Conservation (phyloP, 2,329 filamentous ascomycete genomes). For the Phialophora expanda region DNA sequence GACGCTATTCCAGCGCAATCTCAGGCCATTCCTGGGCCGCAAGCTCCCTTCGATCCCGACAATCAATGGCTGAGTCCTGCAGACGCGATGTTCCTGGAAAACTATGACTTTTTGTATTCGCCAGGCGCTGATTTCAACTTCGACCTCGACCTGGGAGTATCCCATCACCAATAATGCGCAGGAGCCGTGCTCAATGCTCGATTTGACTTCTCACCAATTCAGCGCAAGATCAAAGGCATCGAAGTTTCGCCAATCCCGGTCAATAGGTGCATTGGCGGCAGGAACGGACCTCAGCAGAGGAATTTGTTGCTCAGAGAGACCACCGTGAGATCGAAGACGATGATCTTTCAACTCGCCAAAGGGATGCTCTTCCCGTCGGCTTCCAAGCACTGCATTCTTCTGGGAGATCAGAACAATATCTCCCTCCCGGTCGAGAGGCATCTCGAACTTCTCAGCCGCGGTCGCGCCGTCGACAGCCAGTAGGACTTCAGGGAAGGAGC, state of each 20-base stretch:
- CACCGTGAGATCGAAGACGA: conserved; percentile 50
- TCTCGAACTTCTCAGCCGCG: conserved; percentile 46
- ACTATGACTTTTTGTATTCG: conserved; percentile 42
- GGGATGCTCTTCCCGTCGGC: conserved; percentile 46
- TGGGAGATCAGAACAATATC: conserved; percentile 50
- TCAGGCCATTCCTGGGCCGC: conserved; percentile 12
- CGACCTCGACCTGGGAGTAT: conserved; percentile 38
- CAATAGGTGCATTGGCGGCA: conserved; percentile 18
- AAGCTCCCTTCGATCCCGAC: conserved; percentile 26
- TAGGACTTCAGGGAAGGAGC: conserved; percentile 45
- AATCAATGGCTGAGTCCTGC: conserved; percentile 34
- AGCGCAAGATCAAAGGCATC: conserved; percentile 49
- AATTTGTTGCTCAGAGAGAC: conserved; percentile 49
- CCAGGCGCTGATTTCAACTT: conserved; percentile 44
- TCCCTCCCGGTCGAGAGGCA: conserved; percentile 50
- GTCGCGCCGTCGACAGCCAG: conserved; percentile 43
- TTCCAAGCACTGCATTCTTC: conserved; percentile 48
- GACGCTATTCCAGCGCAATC: conserved; percentile 6
- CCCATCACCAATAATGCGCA: conserved; percentile 12
- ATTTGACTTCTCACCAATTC: conserved; percentile 41
- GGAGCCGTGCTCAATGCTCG: not conserved
- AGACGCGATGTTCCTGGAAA: conserved; percentile 38
- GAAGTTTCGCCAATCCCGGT: conserved; percentile 47
- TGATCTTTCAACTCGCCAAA: conserved; percentile 44
- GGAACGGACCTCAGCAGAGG: conserved; percentile 47